These are phyloP conservation scores for Gastrolobium bilobum DNA, from an alignment of 306 rosid genomes.

Conservation along the genomic window DNA sequence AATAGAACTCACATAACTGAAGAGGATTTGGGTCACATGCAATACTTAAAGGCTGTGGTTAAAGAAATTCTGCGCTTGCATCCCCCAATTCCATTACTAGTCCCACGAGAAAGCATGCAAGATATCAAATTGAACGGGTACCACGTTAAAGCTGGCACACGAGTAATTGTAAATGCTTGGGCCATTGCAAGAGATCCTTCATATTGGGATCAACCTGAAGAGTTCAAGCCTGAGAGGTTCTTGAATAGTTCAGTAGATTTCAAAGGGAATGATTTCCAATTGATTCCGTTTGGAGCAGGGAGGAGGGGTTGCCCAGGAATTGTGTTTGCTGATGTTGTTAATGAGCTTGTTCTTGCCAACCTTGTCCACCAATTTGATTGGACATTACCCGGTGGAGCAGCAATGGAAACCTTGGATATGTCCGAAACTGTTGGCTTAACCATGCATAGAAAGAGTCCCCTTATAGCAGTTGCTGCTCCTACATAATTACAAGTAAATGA, in stretches of 20 bases:
- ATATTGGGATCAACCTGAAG: slow-evolving; percentile 45
- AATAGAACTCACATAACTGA: no score
- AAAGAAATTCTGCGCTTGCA: slow-evolving; percentile 58
- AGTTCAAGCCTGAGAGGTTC: slow-evolving; percentile 53
- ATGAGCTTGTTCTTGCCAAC: slow-evolving; percentile 50
- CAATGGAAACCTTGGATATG: slow-evolving; percentile 47
- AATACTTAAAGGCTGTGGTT: slow-evolving; percentile 58
- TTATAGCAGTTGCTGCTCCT: slow-evolving; percentile 26
- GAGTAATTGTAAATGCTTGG: slow-evolving; percentile 48
- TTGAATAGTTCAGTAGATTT: slow-evolving; percentile 44
- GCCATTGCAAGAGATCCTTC: slow-evolving; percentile 49
- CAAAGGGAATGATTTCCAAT: slow-evolving; percentile 46
- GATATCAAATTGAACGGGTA: slow-evolving; percentile 33
- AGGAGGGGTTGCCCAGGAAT: slow-evolving; percentile 51
- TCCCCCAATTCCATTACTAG: slow-evolving; percentile 54
- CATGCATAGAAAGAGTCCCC: slow-evolving; percentile 49
- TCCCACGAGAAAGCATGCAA: slow-evolving; percentile 52
- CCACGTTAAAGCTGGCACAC: slow-evolving; percentile 12
- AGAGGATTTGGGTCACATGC: slow-evolving; percentile 49
- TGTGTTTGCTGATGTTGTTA: slow-evolving; percentile 32
- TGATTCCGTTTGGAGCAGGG: slow-evolving; percentile 53
- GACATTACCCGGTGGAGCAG: slow-evolving; percentile 24
- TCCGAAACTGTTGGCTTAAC: slow-evolving; percentile 31
- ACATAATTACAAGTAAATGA: background rate
- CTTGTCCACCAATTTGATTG: slow-evolving; percentile 45